phyloP scores from a whole-genome alignment of 2,329 filamentous ascomycete species.

The Penicillium sp. region DNA sequence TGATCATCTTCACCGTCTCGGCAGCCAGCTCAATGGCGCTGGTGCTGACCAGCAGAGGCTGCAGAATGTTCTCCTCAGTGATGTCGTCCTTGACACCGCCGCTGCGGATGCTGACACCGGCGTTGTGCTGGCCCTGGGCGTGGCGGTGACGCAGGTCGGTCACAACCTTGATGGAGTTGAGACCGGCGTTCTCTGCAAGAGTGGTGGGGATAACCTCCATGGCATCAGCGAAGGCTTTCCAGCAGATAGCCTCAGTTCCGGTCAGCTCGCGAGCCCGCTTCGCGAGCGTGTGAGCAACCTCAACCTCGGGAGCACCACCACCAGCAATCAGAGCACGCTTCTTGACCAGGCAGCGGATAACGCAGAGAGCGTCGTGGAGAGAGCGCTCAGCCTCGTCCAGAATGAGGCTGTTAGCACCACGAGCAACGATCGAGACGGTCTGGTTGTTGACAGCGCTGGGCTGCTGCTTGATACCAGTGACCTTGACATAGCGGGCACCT shows the following conservation, averaged over 20 bases:
- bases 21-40: constrained; percentile 96
- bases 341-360: constrained; percentile 96
- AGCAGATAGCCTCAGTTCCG: constrained; percentile 96
- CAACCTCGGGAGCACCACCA: constrained; percentile 94
- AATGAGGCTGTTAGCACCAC: constrained; percentile 92
- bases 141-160: constrained; percentile 94
- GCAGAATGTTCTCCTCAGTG: constrained; percentile 93
- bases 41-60: constrained; percentile 94
- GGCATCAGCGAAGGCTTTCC: constrained; percentile 97
- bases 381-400: constrained; percentile 96
- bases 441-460: constrained; percentile 64
- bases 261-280: constrained; percentile 81
- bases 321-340: constrained; percentile 99
- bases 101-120: constrained; percentile 97
- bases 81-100: constrained; percentile 98
- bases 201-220: constrained; percentile 98
- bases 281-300: constrained; percentile 86
- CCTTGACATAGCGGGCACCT: constrained; percentile 91
- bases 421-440: constrained; percentile 92
- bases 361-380: constrained; percentile 95
- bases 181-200: constrained; percentile 92
- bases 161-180: constrained; percentile 99
- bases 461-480: constrained; percentile 84
- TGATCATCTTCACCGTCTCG: constrained; percentile 96
- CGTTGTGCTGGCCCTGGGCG: constrained; percentile 92